phyloP scores from a whole-genome alignment of 2,329 filamentous ascomycete species.

The Pseudocercospora musae region DNA sequence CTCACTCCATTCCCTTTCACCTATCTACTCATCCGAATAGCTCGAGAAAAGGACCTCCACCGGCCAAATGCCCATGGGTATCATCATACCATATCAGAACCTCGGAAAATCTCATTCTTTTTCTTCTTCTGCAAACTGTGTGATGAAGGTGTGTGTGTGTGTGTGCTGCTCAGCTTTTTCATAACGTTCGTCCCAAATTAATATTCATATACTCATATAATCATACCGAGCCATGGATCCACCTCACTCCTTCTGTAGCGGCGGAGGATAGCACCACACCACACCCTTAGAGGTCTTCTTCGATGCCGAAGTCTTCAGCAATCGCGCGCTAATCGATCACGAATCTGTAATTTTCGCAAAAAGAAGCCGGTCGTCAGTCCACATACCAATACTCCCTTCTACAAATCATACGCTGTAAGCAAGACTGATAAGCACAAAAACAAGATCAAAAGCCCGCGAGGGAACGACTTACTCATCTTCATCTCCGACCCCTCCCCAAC shows the following conservation, averaged over 20 bases:
- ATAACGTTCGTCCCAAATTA: not conserved
- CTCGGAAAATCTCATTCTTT: not conserved
- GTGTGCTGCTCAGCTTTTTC: too few relatives aligned
- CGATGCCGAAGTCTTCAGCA: not conserved
- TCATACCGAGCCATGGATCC: not conserved
- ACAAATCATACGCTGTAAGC: not conserved
- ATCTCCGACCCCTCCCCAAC: constrained; percentile 13
- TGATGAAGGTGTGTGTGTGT: not conserved
- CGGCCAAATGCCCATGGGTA: not conserved
- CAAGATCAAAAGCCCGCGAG: not conserved
- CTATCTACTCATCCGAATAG: too few relatives aligned
- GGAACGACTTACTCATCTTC: constrained; percentile 18
- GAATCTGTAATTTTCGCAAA: not conserved
- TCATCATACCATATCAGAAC: not conserved
- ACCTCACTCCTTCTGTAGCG: not conserved
- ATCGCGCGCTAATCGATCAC: not conserved
- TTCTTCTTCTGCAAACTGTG: not conserved
- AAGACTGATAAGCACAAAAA: not conserved
- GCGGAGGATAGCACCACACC: not conserved
- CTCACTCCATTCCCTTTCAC: not conserved
- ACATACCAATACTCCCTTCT: not conserved
- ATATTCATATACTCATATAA: not conserved
- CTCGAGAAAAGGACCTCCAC: not conserved
- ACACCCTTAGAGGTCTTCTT: not conserved
- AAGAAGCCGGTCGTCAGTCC: not conserved